Percentiles rank a stretch among this genome's conserved stretches.
Conservation (phyloP, 2,329 filamentous ascomycete species). For the Phoma sp. region DNA sequence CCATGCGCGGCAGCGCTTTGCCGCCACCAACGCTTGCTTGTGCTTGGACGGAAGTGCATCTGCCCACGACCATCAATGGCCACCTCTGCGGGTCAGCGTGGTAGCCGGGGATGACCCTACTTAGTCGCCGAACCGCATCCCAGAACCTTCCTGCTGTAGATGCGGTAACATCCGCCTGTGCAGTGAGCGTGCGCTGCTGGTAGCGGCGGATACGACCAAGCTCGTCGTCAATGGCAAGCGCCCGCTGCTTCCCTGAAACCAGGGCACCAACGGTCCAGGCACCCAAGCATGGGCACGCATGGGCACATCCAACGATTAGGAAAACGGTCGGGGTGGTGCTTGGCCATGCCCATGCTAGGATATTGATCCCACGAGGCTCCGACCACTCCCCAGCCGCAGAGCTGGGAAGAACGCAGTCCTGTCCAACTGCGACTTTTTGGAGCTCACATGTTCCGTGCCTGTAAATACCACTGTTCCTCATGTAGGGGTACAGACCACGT, state of each 20-base stretch:
- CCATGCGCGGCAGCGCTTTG: constrained; percentile 32
- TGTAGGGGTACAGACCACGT: constrained; percentile 44
- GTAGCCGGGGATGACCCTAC: constrained; percentile 5
- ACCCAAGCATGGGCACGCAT: constrained; percentile 24
- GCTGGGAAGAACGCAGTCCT: constrained; percentile 43
- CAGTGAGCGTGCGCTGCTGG: constrained; percentile 7
- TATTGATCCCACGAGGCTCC: constrained; percentile 48
- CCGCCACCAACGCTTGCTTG: constrained; percentile 42
- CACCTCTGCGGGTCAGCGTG: constrained; percentile 21
- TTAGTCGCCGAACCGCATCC: constrained; percentile 14
- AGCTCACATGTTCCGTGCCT: constrained; percentile 41
- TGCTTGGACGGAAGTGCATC: constrained; percentile 27
- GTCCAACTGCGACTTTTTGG: constrained; percentile 37
- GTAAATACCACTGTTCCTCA: constrained; percentile 44
- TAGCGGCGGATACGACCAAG: constrained; percentile 2
- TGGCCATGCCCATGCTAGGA: constrained; percentile 42
- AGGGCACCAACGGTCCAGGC: constrained; percentile 36
- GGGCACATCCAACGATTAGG: constrained; percentile 38
- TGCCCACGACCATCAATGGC: constrained; percentile 23
- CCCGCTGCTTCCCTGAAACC: constrained; percentile 29
- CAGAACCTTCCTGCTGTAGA: constrained; percentile 1
- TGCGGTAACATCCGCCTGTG: constrained; percentile 14
- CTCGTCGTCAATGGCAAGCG: constrained; percentile 24
- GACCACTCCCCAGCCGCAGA: constrained; percentile 46
- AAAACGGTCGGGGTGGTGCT: constrained; percentile 46